Evolutionary conservation across 2,329 filamentous ascomycete genomes (phyloP).

Genomic region (Colletotrichum trifolii): DNA sequence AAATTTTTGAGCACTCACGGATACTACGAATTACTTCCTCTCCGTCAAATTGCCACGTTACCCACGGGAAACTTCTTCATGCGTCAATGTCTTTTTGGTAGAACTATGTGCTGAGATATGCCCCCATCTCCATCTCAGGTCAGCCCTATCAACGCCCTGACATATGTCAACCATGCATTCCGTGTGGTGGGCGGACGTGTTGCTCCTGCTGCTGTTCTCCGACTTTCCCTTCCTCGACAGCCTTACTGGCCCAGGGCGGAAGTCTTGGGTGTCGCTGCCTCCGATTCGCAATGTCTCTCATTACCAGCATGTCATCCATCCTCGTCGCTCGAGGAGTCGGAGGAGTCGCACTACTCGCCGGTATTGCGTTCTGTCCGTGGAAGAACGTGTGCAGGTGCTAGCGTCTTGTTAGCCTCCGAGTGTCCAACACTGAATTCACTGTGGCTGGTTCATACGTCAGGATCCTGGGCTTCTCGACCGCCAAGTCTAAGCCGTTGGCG

Average conservation of each 20-base stretch:
- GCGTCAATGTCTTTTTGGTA: background rate
- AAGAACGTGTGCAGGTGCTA: conserved; percentile 48
- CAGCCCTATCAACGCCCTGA: conserved; percentile 1
- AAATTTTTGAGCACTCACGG: no score
- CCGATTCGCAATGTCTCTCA: conserved; percentile 46
- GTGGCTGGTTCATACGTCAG: conserved; percentile 45
- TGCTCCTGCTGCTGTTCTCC: conserved; percentile 7
- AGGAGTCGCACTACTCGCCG: conserved; percentile 4
- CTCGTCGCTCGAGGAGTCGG: background rate
- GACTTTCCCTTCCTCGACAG: conserved; percentile 34
- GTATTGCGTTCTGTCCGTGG: conserved; percentile 36
- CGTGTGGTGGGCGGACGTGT: background rate
- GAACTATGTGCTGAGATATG: conserved; percentile 1
- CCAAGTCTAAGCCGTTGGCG: conserved; percentile 37
- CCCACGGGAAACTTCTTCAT: background rate
- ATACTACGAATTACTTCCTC: no score
- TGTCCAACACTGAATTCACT: no score
- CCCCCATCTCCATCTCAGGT: background rate
- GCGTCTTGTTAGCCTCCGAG: no score
- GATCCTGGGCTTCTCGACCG: conserved; percentile 41
- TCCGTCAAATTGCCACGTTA: no score
- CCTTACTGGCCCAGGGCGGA: conserved; percentile 47
- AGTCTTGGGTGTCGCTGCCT: conserved; percentile 38
- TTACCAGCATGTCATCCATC: conserved; percentile 40
- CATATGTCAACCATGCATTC: conserved; percentile 7